Evolutionary conservation across 108 stramenopile genomes (phyloP).

Genomic region (Fragilaria crotonensis): DNA sequence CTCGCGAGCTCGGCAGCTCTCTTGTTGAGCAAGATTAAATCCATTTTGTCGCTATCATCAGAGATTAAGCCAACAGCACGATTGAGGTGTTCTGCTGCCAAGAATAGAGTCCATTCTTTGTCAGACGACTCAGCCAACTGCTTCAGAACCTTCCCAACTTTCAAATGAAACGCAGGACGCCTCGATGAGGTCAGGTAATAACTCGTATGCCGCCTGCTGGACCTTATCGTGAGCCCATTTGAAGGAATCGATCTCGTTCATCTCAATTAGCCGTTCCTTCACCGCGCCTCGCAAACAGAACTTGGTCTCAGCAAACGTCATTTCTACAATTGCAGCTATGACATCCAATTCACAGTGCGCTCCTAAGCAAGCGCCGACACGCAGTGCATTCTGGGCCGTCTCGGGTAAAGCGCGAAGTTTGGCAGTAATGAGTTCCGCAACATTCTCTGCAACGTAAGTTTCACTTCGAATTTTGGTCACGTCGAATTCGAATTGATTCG

Average conservation of each 20-base stretch:
- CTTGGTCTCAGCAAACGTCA: not conserved
- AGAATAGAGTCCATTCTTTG: not conserved
- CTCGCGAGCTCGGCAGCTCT: not conserved
- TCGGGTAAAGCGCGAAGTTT: conserved; percentile 1
- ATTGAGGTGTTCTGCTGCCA: not conserved
- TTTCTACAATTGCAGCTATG: not conserved
- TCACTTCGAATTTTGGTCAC: conserved; percentile 7
- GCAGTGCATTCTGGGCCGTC: not conserved
- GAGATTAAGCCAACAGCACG: not conserved
- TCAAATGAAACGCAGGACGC: not conserved
- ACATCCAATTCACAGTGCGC: not conserved
- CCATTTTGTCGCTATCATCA: not conserved
- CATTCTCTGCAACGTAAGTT: conserved; percentile 17
- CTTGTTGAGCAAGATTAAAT: not conserved
- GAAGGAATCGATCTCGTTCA: not conserved
- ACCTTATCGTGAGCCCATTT: conserved; percentile 36
- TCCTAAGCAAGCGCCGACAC: not conserved
- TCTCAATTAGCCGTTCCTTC: not conserved
- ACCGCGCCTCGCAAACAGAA: not conserved
- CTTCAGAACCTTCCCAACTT: not conserved
- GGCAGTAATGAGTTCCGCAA: conserved; percentile 12
- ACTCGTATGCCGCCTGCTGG: conserved; percentile 40
- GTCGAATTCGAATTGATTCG: conserved; percentile 20
- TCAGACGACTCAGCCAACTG: not conserved
- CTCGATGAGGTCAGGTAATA: conserved; percentile 15